Base-by-base conservation (phyloP, 192 early-diverging fungal genomes). In the Piromyces sp. region DNA sequence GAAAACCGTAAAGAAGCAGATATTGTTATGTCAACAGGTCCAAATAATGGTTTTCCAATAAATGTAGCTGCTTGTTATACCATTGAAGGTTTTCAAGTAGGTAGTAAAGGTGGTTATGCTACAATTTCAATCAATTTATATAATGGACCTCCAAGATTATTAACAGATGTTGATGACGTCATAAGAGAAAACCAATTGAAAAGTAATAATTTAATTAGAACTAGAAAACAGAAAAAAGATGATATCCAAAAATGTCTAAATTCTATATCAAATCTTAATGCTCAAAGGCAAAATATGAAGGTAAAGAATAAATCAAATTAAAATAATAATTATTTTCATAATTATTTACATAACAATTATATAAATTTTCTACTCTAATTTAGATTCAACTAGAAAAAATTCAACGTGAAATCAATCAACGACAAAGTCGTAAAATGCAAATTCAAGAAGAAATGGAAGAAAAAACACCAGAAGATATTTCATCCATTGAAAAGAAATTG, bases 61-160 rank as follows among this genome's bases (percentile, higher is more conserved):
- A 94, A 94, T 79, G 92, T 95, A 33, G 85, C 80, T 0, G 84
- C 84, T 0, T 94, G 93, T 81, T 86, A 91, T 79, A 91, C 93
- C 0, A 85, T 85, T 5, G 87, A 93, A 42, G 86, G 90, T 11
- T 91, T 89, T 81, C 88, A 84, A 33, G 89, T 95, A 26, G 93
- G 93, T 68, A 85, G 87, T 80, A 81, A 82, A 30, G 89, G 89
- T n/a, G 51, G 51, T 28, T 68, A n/a, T 26, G 51, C 51, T n/a
- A 68, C 51, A 0, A 1, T 68, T 68, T 68, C 51, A 68, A 9
- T 68, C 4, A 68, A 68, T 68, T 68, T 68, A 68, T 68, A 68
- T 68, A 68, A 68, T 68, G 51, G 51, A 0, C 22, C 51, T 3
- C 51, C 51, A 68, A 68, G 17, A 11, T n/a, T 68, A 11, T n/a